These are phyloP conservation scores for Nemania diffusa DNA, from an alignment of 2,329 filamentous ascomycete species.

Conservation along the genomic window DNA sequence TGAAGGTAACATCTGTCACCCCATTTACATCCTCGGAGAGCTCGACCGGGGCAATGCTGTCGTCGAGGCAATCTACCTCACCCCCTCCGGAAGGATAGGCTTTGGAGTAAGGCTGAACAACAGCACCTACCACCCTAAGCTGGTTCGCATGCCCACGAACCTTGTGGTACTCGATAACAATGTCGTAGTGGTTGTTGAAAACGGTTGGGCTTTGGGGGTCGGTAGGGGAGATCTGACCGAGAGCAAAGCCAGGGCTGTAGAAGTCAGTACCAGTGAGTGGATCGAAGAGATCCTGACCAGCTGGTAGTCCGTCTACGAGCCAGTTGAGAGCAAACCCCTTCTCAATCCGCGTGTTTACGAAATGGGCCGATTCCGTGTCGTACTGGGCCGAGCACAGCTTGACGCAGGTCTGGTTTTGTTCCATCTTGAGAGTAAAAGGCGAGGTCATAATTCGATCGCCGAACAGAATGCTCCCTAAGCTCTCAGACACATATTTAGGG, in stretches of 20 bases:
- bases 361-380: constrained; percentile 73
- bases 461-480: constrained; percentile 94
- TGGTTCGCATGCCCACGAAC: constrained; percentile 73
- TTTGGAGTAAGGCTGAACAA: constrained; percentile 83
- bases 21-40: constrained; percentile 68
- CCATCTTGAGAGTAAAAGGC: constrained; percentile 90
- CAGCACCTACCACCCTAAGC: constrained; percentile 89
- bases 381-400: constrained; percentile 75
- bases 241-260: constrained; percentile 89
- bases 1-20: constrained; percentile 78
- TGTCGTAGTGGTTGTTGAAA: constrained; percentile 97
- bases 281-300: constrained; percentile 84
- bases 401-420: constrained; percentile 87
- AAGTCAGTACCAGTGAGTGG: constrained; percentile 80
- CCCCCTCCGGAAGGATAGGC: constrained; percentile 60
- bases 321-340: constrained; percentile 94
- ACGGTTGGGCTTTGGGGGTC: constrained; percentile 66
- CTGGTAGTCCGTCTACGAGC: constrained; percentile 93
- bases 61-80: constrained; percentile 71
- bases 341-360: constrained; percentile 83
- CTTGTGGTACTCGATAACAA: constrained; percentile 90
- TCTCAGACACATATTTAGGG: constrained; percentile 84
- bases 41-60: constrained; percentile 64
- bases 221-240: constrained; percentile 65
- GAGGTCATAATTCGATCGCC: constrained; percentile 98